Conservation (phyloP, 495 filamentous ascomycete species). For the Penicillium salamii region DNA sequence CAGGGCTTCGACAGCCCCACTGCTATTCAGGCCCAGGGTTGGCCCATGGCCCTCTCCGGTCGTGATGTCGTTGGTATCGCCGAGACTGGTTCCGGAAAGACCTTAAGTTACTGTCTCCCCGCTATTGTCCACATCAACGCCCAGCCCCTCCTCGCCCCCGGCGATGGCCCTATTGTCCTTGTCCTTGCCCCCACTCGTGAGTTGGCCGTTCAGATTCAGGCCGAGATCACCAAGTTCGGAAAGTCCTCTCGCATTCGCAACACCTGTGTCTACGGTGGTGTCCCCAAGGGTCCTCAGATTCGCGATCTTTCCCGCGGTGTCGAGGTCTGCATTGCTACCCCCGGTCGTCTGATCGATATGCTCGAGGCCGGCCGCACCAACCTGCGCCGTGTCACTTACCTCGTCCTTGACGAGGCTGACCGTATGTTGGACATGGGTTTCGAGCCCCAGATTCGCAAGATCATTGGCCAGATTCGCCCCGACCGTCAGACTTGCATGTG, state of each 20-base stretch:
- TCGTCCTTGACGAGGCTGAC: slow-evolving; percentile 97
- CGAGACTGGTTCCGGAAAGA: slow-evolving; percentile 99
- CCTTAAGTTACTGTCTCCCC: slow-evolving; percentile 94
- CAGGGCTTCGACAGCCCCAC: slow-evolving; percentile 92
- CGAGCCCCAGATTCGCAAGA: slow-evolving; percentile 98
- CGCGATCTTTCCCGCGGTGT: slow-evolving; percentile 90
- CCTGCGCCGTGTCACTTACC: slow-evolving; percentile 94
- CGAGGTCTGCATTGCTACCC: slow-evolving; percentile 97
- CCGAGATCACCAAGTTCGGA: slow-evolving; percentile 99
- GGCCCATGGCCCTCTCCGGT: slow-evolving; percentile 98
- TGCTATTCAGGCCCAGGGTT: slow-evolving; percentile 96
- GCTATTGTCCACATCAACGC: slow-evolving; percentile 99
- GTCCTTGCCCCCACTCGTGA: slow-evolving; percentile 95
- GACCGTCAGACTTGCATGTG: slow-evolving; percentile 99
- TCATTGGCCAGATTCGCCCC: slow-evolving; percentile 94
- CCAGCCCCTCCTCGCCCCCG: slow-evolving; percentile 93
- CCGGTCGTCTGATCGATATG: slow-evolving; percentile 98
- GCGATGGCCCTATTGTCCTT: slow-evolving; percentile 95
- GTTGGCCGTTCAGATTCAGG: slow-evolving; percentile 96
- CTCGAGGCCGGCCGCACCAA: slow-evolving; percentile 96
- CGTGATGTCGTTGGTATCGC: slow-evolving; percentile 99
- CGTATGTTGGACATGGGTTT: slow-evolving; percentile 99
- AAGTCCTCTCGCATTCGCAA: slow-evolving; percentile 98
- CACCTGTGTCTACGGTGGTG: slow-evolving; percentile 98
- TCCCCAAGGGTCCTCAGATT: slow-evolving; percentile 94